These are phyloP conservation scores for Citrus hindsii DNA, from an alignment of 345 rosid genomes.

Conservation along the genomic window DNA sequence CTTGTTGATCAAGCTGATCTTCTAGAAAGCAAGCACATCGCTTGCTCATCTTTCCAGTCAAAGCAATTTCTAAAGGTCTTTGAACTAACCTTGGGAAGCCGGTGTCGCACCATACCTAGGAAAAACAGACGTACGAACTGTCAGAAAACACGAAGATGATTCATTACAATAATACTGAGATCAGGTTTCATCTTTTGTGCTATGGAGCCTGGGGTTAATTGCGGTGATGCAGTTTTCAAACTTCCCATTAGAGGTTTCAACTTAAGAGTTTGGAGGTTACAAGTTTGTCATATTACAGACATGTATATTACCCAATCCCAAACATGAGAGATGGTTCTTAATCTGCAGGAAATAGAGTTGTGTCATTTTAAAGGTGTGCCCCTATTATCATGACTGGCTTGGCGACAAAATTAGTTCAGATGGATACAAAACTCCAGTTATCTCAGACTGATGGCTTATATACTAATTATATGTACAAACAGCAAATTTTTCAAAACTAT, in stretches of 20 bases:
- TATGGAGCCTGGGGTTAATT: too few species aligned
- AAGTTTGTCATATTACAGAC: too few species aligned
- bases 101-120: conserved; percentile 93
- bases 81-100: conserved; percentile 88
- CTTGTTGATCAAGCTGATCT: conserved; percentile 63
- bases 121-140: not conserved
- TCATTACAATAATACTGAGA: too few species aligned
- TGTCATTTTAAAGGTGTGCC: not conserved
- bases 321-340: not conserved
- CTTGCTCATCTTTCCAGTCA: conserved; percentile 87
- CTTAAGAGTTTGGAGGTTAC: too few species aligned
- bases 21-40: conserved; percentile 83
- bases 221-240: too few species aligned
- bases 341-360: not conserved
- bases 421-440: not conserved
- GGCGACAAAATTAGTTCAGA: not conserved
- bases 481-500: too few species aligned
- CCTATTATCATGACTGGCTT: not conserved
- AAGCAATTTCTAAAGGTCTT: conserved; percentile 85
- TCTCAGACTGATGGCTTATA: too few species aligned
- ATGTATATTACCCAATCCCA: too few species aligned
- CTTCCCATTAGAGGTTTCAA: too few species aligned
- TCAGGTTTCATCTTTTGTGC: too few species aligned
- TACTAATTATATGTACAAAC: too few species aligned
- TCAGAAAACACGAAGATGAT: not conserved